Evolutionary conservation across 2,329 filamentous ascomycete genomes (phyloP).

Genomic region (Sclerotinia glacialis): DNA sequence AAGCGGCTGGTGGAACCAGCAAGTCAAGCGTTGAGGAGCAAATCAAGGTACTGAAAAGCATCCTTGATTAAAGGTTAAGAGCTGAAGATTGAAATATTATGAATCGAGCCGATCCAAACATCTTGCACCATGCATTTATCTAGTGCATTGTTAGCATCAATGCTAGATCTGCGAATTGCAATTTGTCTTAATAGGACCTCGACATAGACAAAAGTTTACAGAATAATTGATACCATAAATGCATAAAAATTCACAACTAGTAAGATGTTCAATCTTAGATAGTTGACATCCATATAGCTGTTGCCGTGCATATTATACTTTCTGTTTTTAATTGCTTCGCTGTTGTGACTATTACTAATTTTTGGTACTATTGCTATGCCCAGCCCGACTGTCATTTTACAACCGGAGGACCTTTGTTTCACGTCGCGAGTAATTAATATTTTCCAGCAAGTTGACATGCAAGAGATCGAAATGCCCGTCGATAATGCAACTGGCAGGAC

Average conservation of each 20-base stretch:
- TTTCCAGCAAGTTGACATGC: neutral
- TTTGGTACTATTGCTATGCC: neutral
- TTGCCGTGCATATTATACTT: neutral
- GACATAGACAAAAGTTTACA: neutral
- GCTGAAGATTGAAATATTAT: neutral
- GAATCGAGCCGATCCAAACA: neutral
- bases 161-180: neutral
- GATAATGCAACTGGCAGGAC: neutral
- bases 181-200: neutral
- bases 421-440: neutral
- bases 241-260: neutral
- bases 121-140: neutral
- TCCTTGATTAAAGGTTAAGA: slow-evolving; percentile 11
- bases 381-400: neutral
- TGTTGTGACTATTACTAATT: neutral
- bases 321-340: neutral
- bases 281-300: neutral
- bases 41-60: slow-evolving; percentile 50
- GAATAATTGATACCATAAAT: slow-evolving; percentile 13
- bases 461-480: neutral
- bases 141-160: slow-evolving; percentile 2
- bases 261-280: neutral
- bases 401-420: neutral
- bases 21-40: slow-evolving; percentile 64
- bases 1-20: slow-evolving; percentile 76